Percentiles rank a stretch among this genome's conserved stretches.
These are phyloP conservation scores for Naumovozyma castellii DNA, from an alignment of 805 yeast species.

Conservation along the genomic window DNA sequence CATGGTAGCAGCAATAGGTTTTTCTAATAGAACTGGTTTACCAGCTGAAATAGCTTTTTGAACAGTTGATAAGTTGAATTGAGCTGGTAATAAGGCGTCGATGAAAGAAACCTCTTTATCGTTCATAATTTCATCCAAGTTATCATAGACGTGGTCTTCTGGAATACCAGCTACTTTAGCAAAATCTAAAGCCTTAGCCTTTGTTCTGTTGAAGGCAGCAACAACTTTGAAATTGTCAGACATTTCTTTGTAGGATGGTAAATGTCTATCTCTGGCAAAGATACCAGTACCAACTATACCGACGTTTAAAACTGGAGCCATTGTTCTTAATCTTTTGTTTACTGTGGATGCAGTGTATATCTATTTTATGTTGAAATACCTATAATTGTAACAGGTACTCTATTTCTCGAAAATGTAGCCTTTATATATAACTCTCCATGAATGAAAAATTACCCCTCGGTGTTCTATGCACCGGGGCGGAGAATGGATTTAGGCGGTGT, in stretches of 20 bases:
- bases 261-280: conserved; percentile 76
- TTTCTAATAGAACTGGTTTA: conserved; percentile 77
- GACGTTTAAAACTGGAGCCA: conserved; percentile 36
- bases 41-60: conserved; percentile 59
- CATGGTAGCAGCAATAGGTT: conserved; percentile 84
- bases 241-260: conserved; percentile 56
- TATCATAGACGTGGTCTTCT: conserved; percentile 44
- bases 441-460: too few species aligned
- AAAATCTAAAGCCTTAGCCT: conserved; percentile 70
- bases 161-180: conserved; percentile 53
- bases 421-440: too few species aligned
- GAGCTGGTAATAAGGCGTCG: conserved; percentile 87
- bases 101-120: conserved; percentile 65
- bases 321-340: conserved; percentile 1
- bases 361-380: too few species aligned
- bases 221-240: conserved; percentile 44
- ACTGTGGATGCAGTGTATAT: neutral
- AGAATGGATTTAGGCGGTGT: too few species aligned
- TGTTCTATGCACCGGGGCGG: too few species aligned
- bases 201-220: conserved; percentile 78
- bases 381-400: too few species aligned
- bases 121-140: conserved; percentile 52
- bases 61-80: conserved; percentile 60
- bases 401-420: too few species aligned
- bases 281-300: conserved; percentile 78